Evolutionary conservation across 495 filamentous ascomycete species (phyloP).

Genomic region (Tuber borchii): DNA sequence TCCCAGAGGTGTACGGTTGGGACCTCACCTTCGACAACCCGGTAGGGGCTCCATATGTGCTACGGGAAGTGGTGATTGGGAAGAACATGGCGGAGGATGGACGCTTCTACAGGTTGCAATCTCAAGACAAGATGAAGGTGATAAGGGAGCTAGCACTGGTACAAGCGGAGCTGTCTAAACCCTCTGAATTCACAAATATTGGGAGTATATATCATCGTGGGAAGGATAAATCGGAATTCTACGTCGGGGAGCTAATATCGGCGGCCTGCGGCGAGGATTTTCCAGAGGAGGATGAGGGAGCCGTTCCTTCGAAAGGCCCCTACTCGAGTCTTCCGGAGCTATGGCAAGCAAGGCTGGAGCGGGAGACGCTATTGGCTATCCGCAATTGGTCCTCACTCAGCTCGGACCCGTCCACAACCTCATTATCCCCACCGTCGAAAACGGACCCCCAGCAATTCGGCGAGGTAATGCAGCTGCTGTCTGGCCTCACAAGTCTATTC

Average conservation of each 20-base stretch:
- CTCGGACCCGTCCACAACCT: constrained; percentile 34
- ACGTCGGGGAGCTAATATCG: constrained; percentile 39
- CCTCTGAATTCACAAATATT: constrained; percentile 39
- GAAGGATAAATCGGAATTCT: constrained; percentile 27
- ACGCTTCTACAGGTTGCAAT: constrained; percentile 32
- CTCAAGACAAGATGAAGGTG: constrained; percentile 37
- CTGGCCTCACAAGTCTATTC: constrained; percentile 35
- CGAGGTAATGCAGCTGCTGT: constrained; percentile 36
- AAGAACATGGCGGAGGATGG: constrained; percentile 41
- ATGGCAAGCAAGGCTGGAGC: constrained; percentile 38
- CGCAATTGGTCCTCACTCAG: constrained; percentile 37
- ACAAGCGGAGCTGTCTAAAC: constrained; percentile 41
- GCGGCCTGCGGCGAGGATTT: constrained; percentile 30
- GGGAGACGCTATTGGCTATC: constrained; percentile 38
- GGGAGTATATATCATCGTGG: constrained; percentile 38
- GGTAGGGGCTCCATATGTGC: constrained; percentile 40
- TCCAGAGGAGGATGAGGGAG: constrained; percentile 10
- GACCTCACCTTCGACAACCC: constrained; percentile 39
- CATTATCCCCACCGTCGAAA: constrained; percentile 31
- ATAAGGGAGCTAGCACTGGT: constrained; percentile 37
- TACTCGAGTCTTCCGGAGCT: constrained; percentile 35
- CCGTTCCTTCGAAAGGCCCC: constrained; percentile 33
- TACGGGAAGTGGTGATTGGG: constrained; percentile 39
- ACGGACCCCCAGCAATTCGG: constrained; percentile 41
- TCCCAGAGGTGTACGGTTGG: constrained; percentile 38